Conservation (phyloP, 202 grass and related monocot species). For the Schoenoplectus tabernaemontani region DNA sequence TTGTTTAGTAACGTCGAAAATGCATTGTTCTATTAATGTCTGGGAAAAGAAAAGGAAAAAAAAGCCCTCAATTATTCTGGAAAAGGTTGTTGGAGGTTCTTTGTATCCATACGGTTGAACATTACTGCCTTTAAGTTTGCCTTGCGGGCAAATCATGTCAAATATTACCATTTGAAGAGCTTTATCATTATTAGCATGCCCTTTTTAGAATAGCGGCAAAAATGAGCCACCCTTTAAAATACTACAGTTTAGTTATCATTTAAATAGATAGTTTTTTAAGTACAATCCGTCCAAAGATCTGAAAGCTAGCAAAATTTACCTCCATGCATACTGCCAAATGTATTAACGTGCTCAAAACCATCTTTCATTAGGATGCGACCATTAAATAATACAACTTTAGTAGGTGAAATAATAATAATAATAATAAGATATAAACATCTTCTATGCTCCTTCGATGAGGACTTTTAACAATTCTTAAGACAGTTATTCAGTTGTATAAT, state of each 20-base stretch:
- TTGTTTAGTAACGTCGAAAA: background rate
- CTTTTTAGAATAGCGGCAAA: background rate
- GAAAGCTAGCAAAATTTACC: background rate
- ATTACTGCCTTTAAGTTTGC: background rate
- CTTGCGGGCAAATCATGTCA: background rate
- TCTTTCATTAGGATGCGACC: background rate
- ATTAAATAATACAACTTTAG: background rate
- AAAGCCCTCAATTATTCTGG: background rate
- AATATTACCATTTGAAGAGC: background rate
- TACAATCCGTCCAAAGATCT: background rate
- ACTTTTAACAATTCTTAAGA: background rate
- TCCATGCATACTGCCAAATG: background rate
- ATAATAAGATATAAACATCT: background rate
- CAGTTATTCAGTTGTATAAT: background rate
- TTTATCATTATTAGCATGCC: background rate
- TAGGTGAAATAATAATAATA: background rate
- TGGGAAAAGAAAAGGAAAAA: no score
- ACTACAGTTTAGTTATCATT: background rate
- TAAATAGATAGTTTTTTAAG: background rate
- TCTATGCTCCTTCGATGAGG: background rate
- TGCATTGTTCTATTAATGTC: no score
- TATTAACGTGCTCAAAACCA: background rate
- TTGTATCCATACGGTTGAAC: background rate
- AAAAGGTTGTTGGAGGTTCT: background rate
- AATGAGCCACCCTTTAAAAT: background rate